phyloP scores from a whole-genome alignment of 2,329 filamentous ascomycete species.

The Plectosphaerella sp. region DNA sequence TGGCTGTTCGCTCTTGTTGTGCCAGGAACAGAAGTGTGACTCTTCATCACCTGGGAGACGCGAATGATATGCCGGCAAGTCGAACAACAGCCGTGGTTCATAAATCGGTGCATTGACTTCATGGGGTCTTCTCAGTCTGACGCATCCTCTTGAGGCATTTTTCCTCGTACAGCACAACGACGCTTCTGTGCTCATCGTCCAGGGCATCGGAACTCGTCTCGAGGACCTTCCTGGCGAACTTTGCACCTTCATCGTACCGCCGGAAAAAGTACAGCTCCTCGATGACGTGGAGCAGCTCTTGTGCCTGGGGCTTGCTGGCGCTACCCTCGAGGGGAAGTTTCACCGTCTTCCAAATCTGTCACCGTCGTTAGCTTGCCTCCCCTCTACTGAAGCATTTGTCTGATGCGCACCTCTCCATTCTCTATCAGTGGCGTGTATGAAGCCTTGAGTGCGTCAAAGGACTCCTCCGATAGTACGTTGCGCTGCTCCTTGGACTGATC shows the following conservation, averaged over 20 bases:
- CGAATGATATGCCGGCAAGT: no score
- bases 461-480: slow-evolving; percentile 43
- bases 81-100: no score
- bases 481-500: slow-evolving; percentile 23
- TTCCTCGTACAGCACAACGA: slow-evolving; percentile 36
- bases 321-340: slow-evolving; percentile 29
- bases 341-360: slow-evolving; percentile 39
- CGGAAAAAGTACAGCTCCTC: slow-evolving; percentile 55
- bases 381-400: neutral
- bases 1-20: no score
- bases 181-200: slow-evolving; percentile 36
- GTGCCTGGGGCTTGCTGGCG: slow-evolving; percentile 40
- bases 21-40: no score
- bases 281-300: slow-evolving; percentile 49
- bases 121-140: neutral
- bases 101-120: neutral
- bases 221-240: slow-evolving; percentile 32
- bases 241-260: slow-evolving; percentile 39
- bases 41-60: no score
- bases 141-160: slow-evolving; percentile 30
- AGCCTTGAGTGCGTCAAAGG: slow-evolving; percentile 40
- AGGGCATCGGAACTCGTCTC: slow-evolving; percentile 24
- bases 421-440: slow-evolving; percentile 45
- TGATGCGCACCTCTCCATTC: slow-evolving; percentile 44
- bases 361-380: neutral